These are phyloP conservation scores for Daldinia grandis DNA, from an alignment of 495 filamentous ascomycete species.

Conservation along the genomic window DNA sequence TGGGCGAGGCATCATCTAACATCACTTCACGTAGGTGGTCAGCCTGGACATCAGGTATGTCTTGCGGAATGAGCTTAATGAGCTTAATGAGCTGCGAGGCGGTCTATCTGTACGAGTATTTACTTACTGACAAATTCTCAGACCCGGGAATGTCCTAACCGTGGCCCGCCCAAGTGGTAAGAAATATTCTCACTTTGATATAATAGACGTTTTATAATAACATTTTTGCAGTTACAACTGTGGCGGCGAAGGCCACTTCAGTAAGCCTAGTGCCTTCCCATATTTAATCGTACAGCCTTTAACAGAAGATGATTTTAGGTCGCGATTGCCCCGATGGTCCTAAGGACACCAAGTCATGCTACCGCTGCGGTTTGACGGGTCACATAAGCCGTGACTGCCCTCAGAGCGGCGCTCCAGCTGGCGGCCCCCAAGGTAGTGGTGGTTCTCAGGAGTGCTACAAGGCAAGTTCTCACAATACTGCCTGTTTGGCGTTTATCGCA, in stretches of 20 bases:
- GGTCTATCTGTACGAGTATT: not conserved
- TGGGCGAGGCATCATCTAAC: constrained; percentile 54
- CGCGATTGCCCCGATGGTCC: constrained; percentile 90
- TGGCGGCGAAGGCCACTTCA: constrained; percentile 84
- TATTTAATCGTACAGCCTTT: constrained; percentile 4
- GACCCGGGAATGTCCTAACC: constrained; percentile 95
- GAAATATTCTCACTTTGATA: constrained; percentile 31
- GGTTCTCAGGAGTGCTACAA: constrained; percentile 87
- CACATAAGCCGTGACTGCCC: constrained; percentile 95
- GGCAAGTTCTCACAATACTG: constrained; percentile 42
- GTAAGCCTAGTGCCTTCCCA: constrained; percentile 57
- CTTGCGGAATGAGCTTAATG: not conserved
- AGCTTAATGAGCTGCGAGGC: not conserved
- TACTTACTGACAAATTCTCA: constrained; percentile 46
- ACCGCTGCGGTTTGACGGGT: constrained; percentile 85
- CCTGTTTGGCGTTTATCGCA: not conserved
- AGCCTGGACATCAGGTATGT: constrained; percentile 61
- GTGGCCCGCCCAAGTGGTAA: constrained; percentile 90
- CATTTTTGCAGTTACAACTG: constrained; percentile 55
- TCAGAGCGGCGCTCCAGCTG: constrained; percentile 57
- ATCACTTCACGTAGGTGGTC: constrained; percentile 55
- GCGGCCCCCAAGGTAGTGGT: constrained; percentile 46
- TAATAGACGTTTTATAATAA: constrained; percentile 12
- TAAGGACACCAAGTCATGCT: constrained; percentile 93
- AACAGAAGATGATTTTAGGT: constrained; percentile 56